phyloP scores from a whole-genome alignment of 2,329 filamentous ascomycete genomes.

The Curvularia lunata region DNA sequence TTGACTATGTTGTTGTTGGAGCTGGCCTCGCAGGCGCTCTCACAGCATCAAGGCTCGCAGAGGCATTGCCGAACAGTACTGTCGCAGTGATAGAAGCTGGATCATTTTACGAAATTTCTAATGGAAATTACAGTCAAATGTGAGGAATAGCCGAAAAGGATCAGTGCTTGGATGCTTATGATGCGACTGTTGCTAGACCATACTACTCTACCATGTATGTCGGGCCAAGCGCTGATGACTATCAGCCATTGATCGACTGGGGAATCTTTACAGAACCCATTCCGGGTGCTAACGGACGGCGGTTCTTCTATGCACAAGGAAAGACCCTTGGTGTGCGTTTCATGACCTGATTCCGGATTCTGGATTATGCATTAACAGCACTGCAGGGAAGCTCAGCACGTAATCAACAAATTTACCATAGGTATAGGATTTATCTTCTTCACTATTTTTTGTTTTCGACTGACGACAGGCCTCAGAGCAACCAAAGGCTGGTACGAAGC shows the following conservation, averaged over 20 bases:
- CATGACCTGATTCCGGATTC: neutral
- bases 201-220: slow-evolving; percentile 22
- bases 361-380: neutral
- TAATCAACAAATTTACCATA: slow-evolving; percentile 35
- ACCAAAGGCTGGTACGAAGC: slow-evolving; percentile 18
- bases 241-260: slow-evolving; percentile 40
- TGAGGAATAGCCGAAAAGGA: slow-evolving; percentile 12
- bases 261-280: slow-evolving; percentile 32
- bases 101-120: slow-evolving; percentile 34
- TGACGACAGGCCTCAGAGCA: slow-evolving; percentile 4
- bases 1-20: slow-evolving; percentile 37
- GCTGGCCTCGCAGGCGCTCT: slow-evolving; percentile 33
- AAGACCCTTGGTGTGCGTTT: slow-evolving; percentile 30
- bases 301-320: slow-evolving; percentile 37
- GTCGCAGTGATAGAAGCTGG: slow-evolving; percentile 39
- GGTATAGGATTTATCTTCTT: slow-evolving; percentile 2
- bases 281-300: slow-evolving; percentile 14
- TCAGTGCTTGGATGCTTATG: neutral
- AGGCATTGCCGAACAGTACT: slow-evolving; percentile 9
- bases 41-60: slow-evolving; percentile 28
- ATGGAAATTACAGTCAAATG: slow-evolving; percentile 30
- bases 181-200: slow-evolving; percentile 7
- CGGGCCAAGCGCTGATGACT: slow-evolving; percentile 21
- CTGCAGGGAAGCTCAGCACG: slow-evolving; percentile 28
- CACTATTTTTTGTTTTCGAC: neutral